Percentiles rank a stretch among this genome's conserved stretches.
Evolutionary conservation across 257 asterid genomes (phyloP).

Genomic region (Solanum chiquidenum): DNA sequence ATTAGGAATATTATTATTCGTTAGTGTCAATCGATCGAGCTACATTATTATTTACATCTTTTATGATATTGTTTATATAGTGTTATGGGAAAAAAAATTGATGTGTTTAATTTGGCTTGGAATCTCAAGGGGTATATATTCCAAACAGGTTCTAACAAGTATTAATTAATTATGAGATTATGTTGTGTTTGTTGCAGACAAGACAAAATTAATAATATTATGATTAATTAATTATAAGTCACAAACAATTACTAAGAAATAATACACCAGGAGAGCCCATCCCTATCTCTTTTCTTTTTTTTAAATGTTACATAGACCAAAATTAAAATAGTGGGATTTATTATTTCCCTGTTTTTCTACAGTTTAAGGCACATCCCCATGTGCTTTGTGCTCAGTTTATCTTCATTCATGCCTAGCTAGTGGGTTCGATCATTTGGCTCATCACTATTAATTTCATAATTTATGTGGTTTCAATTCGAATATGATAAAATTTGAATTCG

Average conservation of each 20-base stretch:
- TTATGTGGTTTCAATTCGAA: background rate
- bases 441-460: background rate
- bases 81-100: conserved; percentile 19
- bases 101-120: conserved; percentile 21
- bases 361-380: conserved; percentile 6
- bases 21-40: background rate
- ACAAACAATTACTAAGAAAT: background rate
- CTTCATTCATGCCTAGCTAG: background rate
- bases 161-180: conserved; percentile 13
- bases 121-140: conserved; percentile 30
- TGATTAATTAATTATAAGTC: background rate
- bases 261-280: background rate
- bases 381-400: conserved; percentile 6
- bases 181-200: conserved; percentile 20
- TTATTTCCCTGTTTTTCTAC: background rate
- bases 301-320: background rate
- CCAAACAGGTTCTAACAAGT: background rate
- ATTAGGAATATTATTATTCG: no score
- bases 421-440: conserved; percentile 6
- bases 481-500: no score
- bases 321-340: background rate
- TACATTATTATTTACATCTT: background rate
- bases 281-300: background rate
- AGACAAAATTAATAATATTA: background rate
- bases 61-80: background rate